These are phyloP conservation scores for Massospora cicadina DNA, from an alignment of 371 early-diverging fungal species.

Conservation along the genomic window DNA sequence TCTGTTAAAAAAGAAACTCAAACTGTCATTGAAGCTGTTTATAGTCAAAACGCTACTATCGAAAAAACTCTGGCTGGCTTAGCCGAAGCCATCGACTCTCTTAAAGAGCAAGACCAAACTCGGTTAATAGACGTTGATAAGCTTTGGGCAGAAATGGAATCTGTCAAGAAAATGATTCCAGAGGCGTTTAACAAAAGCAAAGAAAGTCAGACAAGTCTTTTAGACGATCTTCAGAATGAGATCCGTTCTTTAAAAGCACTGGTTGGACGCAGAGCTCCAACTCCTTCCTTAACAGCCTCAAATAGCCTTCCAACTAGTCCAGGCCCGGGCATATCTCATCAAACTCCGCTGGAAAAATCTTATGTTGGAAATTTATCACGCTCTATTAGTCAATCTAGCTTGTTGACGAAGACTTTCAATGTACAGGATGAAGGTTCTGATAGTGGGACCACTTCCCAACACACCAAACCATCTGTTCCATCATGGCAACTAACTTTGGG, in stretches of 20 bases:
- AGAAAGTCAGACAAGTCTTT: conserved; percentile 41
- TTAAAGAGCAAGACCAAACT: conserved; percentile 48
- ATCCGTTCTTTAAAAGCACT: conserved; percentile 80
- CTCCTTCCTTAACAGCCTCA: neutral
- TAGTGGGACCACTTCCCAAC: neutral
- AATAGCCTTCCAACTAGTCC: neutral
- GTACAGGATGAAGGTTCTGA: neutral
- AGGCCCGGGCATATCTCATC: neutral
- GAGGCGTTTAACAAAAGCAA: conserved; percentile 61
- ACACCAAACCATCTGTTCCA: conserved; percentile 31
- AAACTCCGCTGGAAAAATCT: neutral
- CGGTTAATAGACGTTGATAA: conserved; percentile 48
- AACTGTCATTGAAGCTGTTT: conserved; percentile 31
- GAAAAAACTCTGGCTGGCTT: conserved; percentile 45
- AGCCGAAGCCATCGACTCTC: conserved; percentile 38
- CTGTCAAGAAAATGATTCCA: conserved; percentile 55
- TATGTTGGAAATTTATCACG: no score
- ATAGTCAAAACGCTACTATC: conserved; percentile 52
- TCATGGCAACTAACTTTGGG: conserved; percentile 45
- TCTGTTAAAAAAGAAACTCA: conserved; percentile 37
- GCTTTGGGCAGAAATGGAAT: conserved; percentile 57
- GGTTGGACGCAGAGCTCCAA: conserved; percentile 22
- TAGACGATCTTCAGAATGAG: conserved; percentile 78
- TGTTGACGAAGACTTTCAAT: neutral
- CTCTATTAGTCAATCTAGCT: no score